Percentiles rank a stretch among this genome's conserved stretches.
Evolutionary conservation across 371 early-diverging fungal genomes (phyloP).

Genomic region (Massospora cicadina): DNA sequence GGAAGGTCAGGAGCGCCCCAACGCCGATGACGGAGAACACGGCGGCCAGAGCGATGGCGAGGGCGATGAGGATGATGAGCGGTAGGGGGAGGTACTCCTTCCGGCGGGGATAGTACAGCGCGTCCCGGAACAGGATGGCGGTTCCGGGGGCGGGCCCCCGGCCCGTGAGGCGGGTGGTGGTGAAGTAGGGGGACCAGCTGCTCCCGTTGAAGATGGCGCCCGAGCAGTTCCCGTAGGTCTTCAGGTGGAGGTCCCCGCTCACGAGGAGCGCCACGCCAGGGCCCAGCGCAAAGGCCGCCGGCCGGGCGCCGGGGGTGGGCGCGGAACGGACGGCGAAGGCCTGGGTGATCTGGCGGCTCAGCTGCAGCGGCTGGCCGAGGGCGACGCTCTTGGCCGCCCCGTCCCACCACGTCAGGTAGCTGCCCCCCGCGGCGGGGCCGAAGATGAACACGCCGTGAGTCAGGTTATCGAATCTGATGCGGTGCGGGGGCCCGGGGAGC

Average conservation of each 20-base stretch:
- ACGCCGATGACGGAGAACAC: background rate
- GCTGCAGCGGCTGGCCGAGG: background rate
- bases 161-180: background rate
- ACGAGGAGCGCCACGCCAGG: background rate
- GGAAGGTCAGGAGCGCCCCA: background rate
- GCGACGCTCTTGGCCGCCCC: background rate
- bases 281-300: background rate
- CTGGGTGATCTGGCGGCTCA: background rate
- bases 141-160: background rate
- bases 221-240: background rate
- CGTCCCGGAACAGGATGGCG: background rate
- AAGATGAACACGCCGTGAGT: background rate
- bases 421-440: background rate
- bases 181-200: background rate
- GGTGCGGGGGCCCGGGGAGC: background rate
- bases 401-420: background rate
- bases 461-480: background rate
- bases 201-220: background rate
- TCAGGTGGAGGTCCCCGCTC: background rate
- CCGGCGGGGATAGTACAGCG: background rate
- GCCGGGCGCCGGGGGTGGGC: background rate
- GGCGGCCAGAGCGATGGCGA: background rate
- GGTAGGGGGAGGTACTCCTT: background rate
- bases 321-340: background rate
- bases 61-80: background rate